Evolutionary conservation across 2,329 filamentous ascomycete genomes (phyloP), one percentile per base, ranked within the genome.

Genomic region (Paraphaeosphaeria minitans): DNA sequence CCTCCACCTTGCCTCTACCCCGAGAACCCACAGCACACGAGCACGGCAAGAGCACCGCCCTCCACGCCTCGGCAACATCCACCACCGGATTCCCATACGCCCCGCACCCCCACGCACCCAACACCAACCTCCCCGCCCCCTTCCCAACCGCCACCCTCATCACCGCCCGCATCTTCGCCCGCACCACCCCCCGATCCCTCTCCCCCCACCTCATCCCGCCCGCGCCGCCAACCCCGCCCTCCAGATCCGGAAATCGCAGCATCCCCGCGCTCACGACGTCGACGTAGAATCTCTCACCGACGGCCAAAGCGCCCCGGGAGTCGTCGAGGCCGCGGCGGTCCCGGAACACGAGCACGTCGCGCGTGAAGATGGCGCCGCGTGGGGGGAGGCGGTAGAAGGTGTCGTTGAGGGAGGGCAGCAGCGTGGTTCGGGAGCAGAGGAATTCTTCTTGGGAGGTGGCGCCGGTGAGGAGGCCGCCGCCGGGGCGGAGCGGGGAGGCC

Each of bases 91-190:
- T 89, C 0, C 85, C 85, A 57, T 87, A 86, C 0, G 85, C 85
- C 2, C 87, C 87, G 59, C 86, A 88, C 0, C 87, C 87, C 85
- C 86, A 89, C 0, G 87, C 86, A 0, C 87, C 87, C 0, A 89
- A 76, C 0, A 89, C 83, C 0, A 89, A 65, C 56, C 76, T 81
- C 39, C 74, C 77, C 4, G 78, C 78, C 0, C 82, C 81, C 57
- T 74, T 67, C 9, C 78, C 71, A 2, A 80, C 78, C 5, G 61
- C 64, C 4, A 88, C 81, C 1, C 85, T 78, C 70, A 89, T 67
- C 1, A 88, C 85, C 6, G 79, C 80, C 27, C 79, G 78, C 81
- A 89, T 88, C 73, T 88, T 87, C 41, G 70, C 74, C 37, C 77
- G 64, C 1, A 80, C 79, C 10, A 83, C 64, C 43, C 84, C 82